These are phyloP conservation scores for Ligustrum vulgare DNA, from an alignment of 257 asterid genomes.

Conservation along the genomic window DNA sequence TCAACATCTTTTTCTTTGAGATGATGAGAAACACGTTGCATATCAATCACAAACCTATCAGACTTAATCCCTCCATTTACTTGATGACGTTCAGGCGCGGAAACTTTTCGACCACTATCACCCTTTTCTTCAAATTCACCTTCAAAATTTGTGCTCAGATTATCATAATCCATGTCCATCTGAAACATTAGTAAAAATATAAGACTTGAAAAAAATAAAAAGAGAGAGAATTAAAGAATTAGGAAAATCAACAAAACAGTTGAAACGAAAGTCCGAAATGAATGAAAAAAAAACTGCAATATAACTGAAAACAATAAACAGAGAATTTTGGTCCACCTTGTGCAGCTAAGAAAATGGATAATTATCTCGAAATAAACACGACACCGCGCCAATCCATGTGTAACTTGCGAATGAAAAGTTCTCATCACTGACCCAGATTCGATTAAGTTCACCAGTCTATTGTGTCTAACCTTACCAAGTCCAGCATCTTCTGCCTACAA, in stretches of 20 bases:
- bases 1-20: conserved; percentile 44
- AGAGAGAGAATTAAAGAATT: neutral
- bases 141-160: conserved; percentile 29
- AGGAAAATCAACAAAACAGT: conserved; percentile 33
- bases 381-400: too few relatives aligned
- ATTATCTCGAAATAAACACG: too few relatives aligned
- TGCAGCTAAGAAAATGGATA: conserved; percentile 12
- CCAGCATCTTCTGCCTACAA: too few relatives aligned
- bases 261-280: neutral
- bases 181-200: conserved; percentile 5
- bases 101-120: neutral
- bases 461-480: too few relatives aligned
- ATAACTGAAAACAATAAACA: too few relatives aligned
- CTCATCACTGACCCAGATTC: too few relatives aligned
- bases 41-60: conserved; percentile 67
- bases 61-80: conserved; percentile 31
- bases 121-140: too few relatives aligned
- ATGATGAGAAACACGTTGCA: conserved; percentile 57
- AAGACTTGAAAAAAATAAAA: too few relatives aligned
- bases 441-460: too few relatives aligned
- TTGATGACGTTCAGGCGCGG: neutral
- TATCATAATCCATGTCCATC: conserved; percentile 45
- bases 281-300: neutral
- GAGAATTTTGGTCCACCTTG: conserved; percentile 17
- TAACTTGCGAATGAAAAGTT: too few relatives aligned